Base-by-base conservation (phyloP, 1,139 yeast genomes). In the Eremothecium cymbalariae region DNA sequence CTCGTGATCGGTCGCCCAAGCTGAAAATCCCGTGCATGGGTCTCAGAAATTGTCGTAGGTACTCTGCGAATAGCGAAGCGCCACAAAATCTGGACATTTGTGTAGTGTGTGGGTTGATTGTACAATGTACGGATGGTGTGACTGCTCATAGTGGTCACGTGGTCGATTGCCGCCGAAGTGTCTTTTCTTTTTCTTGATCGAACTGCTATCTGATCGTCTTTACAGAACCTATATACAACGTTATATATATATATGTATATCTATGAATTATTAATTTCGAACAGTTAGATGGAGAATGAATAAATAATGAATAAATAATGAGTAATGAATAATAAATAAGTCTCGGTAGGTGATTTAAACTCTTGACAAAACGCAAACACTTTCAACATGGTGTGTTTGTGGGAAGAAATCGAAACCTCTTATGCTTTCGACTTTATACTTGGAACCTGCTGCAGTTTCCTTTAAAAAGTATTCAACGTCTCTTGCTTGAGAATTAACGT, bases 321-420 rank as follows among this genome's bases (percentile, higher is more conserved):
- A 15, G 13, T 11, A 19, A 18, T 13, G 5, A 20, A 11, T 24
- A 9, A 8, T 6, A 8, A n/a, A 13, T 8, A 13, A 9, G 3
- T 11, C 28, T 4, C 15, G 28, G 28, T n/a, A n/a, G n/a, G n/a
- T 19, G 16, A 16, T 19, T 37, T 33, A 52, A 20, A 50, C 50
- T 45, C 64, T 59, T 2, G 63, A 49, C 45, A 90, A 65, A 4
- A 90, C 96, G 7, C 95, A 95, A 19, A 88, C 94, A 55, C 94
- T 77, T 60, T 90, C 98, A 34, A 90, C 97, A 55, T 90, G 98
- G 54, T 90, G 95, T 0, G 98, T 90, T 59, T 88, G 97, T 3
- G 98, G 98, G 67, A 90, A 90, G 62, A 90, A 88, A 60, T 90
- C 98, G 60, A 90, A 90, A 1, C 98, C 98, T 52, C 88, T 75